phyloP scores from a whole-genome alignment of 345 rosid species.

The Bruguiera parviflora region DNA sequence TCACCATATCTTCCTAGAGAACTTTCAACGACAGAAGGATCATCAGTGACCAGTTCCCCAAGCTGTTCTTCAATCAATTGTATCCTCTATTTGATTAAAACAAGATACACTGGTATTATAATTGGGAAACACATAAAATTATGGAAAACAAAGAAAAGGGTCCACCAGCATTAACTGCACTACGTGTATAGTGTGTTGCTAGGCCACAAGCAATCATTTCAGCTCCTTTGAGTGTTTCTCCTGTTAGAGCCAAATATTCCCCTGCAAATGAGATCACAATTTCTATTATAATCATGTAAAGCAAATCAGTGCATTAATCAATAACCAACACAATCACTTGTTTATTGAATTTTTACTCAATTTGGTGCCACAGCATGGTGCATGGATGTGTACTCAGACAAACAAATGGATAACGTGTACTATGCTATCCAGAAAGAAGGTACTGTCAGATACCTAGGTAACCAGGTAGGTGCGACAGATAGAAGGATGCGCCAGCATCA shows the following conservation, averaged over 20 bases:
- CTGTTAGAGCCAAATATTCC: slow-evolving; percentile 81
- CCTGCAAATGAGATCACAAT: slow-evolving; percentile 50
- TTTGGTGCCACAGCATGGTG: too few relatives aligned
- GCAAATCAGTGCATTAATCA: background rate
- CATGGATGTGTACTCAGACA: too few relatives aligned
- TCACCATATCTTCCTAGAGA: slow-evolving; percentile 61
- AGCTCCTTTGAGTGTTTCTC: slow-evolving; percentile 76
- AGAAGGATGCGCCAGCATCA: slow-evolving; percentile 94
- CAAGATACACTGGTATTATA: background rate
- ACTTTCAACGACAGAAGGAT: slow-evolving; percentile 80
- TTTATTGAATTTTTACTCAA: too few relatives aligned
- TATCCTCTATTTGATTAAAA: slow-evolving; percentile 46
- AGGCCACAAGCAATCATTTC: slow-evolving; percentile 91
- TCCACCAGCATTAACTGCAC: slow-evolving; percentile 40
- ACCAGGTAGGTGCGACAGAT: slow-evolving; percentile 83
- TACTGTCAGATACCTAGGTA: slow-evolving; percentile 55
- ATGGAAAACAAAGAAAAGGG: background rate
- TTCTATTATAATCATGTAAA: background rate
- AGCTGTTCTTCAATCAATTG: slow-evolving; percentile 62
- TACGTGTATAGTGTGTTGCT: slow-evolving; percentile 72
- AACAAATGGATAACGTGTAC: too few relatives aligned
- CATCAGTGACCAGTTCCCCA: slow-evolving; percentile 68
- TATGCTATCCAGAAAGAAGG: background rate
- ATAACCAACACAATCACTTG: too few relatives aligned
- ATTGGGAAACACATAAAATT: slow-evolving; percentile 12